Evolutionary conservation across 768 basidiomycete species (phyloP).

Genomic region (Calvatia gigantea): DNA sequence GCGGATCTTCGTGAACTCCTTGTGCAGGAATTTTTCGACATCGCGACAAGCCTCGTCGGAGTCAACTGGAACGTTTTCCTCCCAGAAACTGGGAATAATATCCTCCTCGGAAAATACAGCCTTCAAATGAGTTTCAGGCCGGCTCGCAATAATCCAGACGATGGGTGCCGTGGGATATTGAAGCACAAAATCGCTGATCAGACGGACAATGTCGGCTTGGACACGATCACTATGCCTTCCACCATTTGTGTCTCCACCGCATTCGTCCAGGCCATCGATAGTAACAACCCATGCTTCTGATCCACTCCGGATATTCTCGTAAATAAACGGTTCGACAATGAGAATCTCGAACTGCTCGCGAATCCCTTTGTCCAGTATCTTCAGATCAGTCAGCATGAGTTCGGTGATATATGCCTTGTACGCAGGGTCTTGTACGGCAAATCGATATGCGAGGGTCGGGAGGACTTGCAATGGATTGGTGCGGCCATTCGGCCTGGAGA

Average conservation of each 20-base stretch:
- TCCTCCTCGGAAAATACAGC: constrained; percentile 5
- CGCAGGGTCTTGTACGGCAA: constrained; percentile 11
- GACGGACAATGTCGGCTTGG: constrained; percentile 16
- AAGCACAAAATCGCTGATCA: constrained; percentile 5
- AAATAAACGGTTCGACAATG: constrained; percentile 13
- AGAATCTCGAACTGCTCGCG: constrained; percentile 14
- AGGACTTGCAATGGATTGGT: constrained; percentile 11
- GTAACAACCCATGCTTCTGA: constrained; percentile 13
- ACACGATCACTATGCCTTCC: neutral
- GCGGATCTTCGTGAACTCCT: constrained; percentile 11
- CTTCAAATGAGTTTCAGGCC: constrained; percentile 23
- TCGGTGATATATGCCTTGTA: constrained; percentile 5
- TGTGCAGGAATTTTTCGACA: constrained; percentile 14
- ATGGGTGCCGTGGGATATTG: constrained; percentile 12
- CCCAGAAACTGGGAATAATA: neutral
- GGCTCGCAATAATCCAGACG: constrained; percentile 22
- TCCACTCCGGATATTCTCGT: neutral
- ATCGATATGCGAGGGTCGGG: constrained; percentile 20
- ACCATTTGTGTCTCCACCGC: constrained; percentile 1
- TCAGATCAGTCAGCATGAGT: constrained; percentile 6
- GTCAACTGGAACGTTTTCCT: constrained; percentile 9
- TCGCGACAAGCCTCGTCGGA: constrained; percentile 15
- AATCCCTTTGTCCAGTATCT: constrained; percentile 3
- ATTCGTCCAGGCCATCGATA: constrained; percentile 27
- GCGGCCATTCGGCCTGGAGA: constrained; percentile 11